A percentile compares a stretch with the other conserved stretches of the same genome.
Conservation (phyloP, 805 yeast genomes). For the Pichia cabralensis region DNA sequence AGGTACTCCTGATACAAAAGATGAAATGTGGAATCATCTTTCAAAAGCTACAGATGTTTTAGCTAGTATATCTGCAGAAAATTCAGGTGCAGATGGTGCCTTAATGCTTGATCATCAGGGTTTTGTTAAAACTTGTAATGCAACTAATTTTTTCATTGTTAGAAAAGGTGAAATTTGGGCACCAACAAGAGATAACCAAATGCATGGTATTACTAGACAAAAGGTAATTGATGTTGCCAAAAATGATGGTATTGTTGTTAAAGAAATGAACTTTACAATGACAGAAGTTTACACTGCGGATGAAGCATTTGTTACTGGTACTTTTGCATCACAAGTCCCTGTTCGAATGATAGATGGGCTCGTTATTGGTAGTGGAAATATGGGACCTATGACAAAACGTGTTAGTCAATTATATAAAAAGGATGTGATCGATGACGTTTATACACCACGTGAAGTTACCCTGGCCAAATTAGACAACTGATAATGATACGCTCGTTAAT, state of each 20-base stretch:
- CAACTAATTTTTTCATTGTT: slow-evolving; percentile 2
- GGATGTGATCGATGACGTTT: neutral
- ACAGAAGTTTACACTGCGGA: slow-evolving; percentile 4
- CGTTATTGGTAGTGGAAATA: neutral
- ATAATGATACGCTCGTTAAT: too few relatives aligned
- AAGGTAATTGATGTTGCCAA: slow-evolving; percentile 2
- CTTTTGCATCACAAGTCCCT: slow-evolving; percentile 4
- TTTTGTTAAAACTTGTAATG: slow-evolving; percentile 6
- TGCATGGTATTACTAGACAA: slow-evolving; percentile 6
- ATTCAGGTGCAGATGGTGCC: slow-evolving; percentile 4
- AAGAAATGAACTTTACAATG: slow-evolving; percentile 1
- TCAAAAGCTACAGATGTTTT: slow-evolving; percentile 4
- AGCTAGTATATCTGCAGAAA: slow-evolving; percentile 1
- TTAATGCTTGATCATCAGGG: slow-evolving; percentile 3
- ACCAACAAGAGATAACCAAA: slow-evolving; percentile 5
- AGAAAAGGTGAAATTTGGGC: slow-evolving; percentile 4
- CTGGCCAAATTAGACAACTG: neutral
- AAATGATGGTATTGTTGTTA: neutral
- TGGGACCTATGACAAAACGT: slow-evolving; percentile 1
- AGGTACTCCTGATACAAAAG: slow-evolving; percentile 3
- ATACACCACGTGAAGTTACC: neutral
- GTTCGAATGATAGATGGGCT: slow-evolving; percentile 3
- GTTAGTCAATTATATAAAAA: slow-evolving; percentile 2
- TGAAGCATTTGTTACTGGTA: slow-evolving; percentile 5
- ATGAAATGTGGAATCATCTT: slow-evolving; percentile 6